Evolutionary conservation across 495 filamentous ascomycete species (phyloP).

Genomic region (Chaetomium tenue): DNA sequence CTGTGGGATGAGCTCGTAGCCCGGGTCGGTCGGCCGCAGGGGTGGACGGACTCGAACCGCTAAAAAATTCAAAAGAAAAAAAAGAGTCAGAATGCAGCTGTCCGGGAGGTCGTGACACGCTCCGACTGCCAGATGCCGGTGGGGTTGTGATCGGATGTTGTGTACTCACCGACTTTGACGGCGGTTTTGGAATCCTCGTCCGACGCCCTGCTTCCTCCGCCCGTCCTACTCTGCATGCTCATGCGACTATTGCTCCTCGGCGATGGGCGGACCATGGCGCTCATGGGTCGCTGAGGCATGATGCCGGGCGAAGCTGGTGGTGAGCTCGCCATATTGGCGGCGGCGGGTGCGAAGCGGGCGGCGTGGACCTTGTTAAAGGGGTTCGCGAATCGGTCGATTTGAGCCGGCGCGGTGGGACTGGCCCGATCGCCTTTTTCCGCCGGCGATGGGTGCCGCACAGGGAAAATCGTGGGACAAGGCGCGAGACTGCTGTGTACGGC

Average conservation of each 20-base stretch:
- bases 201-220: constrained; percentile 79
- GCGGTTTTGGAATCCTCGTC: constrained; percentile 93
- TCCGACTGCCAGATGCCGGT: constrained; percentile 15
- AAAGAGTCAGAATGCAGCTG: constrained; percentile 29
- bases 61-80: constrained; percentile 38
- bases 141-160: constrained; percentile 21
- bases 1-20: constrained; percentile 90
- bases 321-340: constrained; percentile 53
- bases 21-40: constrained; percentile 77
- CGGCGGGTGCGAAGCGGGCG: constrained; percentile 23
- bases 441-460: constrained; percentile 15
- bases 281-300: constrained; percentile 70
- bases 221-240: constrained; percentile 78
- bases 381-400: constrained; percentile 18
- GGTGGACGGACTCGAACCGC: constrained; percentile 94
- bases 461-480: constrained; percentile 16
- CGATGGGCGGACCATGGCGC: constrained; percentile 76
- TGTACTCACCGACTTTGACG: constrained; percentile 96
- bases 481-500: constrained; percentile 1
- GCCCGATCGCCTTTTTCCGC: constrained; percentile 12
- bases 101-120: constrained; percentile 25
- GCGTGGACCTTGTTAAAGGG: constrained; percentile 27
- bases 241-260: constrained; percentile 81
- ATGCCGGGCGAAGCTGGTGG: constrained; percentile 53
- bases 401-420: constrained; percentile 24